These are phyloP conservation scores for Monilinia laxa DNA, from an alignment of 2,329 filamentous ascomycete genomes.

Conservation along the genomic window DNA sequence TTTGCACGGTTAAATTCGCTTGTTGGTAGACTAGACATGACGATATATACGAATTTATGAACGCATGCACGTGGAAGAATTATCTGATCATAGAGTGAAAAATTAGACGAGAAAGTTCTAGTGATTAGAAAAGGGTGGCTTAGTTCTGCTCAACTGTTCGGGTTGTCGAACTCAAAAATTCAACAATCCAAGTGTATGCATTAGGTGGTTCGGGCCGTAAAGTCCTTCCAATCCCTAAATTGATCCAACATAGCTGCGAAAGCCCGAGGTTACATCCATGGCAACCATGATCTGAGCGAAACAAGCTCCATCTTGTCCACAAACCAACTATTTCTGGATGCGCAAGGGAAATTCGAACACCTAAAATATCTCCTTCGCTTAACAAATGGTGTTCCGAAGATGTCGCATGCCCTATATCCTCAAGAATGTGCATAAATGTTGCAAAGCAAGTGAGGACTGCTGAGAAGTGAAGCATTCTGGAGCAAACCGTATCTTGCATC, in stretches of 20 bases:
- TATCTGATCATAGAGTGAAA: too few species aligned
- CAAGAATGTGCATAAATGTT: not conserved
- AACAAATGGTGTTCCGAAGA: not conserved
- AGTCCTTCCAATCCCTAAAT: not conserved
- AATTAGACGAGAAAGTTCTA: not conserved
- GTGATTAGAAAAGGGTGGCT: not conserved
- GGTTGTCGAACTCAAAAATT: not conserved
- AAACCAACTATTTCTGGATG: not conserved
- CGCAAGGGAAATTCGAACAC: not conserved
- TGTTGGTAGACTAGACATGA: not conserved
- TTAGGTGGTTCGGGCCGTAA: not conserved
- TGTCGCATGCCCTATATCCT: not conserved
- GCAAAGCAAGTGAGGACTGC: not conserved
- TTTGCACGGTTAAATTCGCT: not conserved
- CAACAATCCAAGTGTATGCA: not conserved
- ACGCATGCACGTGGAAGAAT: not conserved
- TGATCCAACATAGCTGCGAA: too few species aligned
- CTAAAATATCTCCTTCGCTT: not conserved
- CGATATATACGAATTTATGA: not conserved
- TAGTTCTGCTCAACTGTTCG: too few species aligned
- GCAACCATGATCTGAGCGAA: too few species aligned
- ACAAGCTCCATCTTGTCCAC: too few species aligned
- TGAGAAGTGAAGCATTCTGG: not conserved
- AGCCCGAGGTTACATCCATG: too few species aligned
- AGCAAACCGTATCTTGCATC: not conserved